These are phyloP conservation scores for Cornus suecica DNA, from an alignment of 148 eudicot genomes.

Conservation along the genomic window DNA sequence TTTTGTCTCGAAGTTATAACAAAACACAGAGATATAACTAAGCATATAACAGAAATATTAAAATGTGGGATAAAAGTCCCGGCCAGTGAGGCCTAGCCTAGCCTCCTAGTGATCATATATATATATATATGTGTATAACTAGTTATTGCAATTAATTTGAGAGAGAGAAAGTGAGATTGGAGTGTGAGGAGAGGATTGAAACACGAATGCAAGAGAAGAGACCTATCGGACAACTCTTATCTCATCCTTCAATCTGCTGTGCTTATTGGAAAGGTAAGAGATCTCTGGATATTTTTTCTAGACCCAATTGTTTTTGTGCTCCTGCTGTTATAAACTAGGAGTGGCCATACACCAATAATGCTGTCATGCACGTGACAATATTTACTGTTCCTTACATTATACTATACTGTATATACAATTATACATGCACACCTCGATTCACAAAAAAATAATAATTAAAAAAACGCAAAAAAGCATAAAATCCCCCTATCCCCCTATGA, in stretches of 20 bases:
- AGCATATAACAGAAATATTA: background rate
- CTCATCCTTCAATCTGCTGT: constrained; percentile 24
- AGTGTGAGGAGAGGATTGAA: constrained; percentile 30
- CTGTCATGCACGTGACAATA: constrained; percentile 25
- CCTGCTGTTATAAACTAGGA: constrained; percentile 10
- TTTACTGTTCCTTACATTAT: background rate
- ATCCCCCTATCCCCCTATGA: too few relatives aligned
- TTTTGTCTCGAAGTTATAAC: constrained; percentile 21
- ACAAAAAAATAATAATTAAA: too few relatives aligned
- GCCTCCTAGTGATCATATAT: too few relatives aligned
- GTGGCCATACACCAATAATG: constrained; percentile 25
- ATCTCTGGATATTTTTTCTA: constrained; percentile 7
- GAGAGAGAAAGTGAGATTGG: constrained; percentile 5
- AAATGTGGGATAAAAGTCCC: background rate
- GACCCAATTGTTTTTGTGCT: constrained; percentile 6
- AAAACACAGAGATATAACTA: constrained; percentile 6
- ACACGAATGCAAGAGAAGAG: constrained; percentile 22
- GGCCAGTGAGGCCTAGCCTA: background rate
- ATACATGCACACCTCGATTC: too few relatives aligned
- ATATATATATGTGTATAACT: too few relatives aligned
- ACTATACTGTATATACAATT: background rate
- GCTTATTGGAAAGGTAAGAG: constrained; percentile 18
- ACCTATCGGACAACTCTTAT: constrained; percentile 23
- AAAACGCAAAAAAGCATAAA: too few relatives aligned
- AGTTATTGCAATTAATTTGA: background rate